Base-by-base conservation (phyloP, 495 filamentous ascomycete genomes). In the Choiromyces venosus region DNA sequence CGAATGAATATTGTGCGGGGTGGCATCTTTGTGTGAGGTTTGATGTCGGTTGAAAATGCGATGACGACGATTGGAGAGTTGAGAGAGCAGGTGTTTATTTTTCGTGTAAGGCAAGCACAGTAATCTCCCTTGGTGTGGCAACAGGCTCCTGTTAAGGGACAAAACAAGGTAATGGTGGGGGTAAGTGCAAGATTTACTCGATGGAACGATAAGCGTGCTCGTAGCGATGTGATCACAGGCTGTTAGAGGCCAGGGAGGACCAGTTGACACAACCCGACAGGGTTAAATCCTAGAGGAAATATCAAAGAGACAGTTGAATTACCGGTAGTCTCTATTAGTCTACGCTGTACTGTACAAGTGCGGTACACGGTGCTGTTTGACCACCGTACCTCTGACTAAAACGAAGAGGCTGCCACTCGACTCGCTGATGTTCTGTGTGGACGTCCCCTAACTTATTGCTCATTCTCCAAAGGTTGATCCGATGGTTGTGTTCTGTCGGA, bases 1-100 rank as follows among this genome's bases (percentile, higher is more conserved):
- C 67, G 72, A 16, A 78, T 67, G 70, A 70, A 46, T 69, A 73
- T 66, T n/a, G 70, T 46, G 29, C 70, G 68, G 25, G 67, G 75
- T n/a, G 72, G 70, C 77, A 65, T 74, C 66, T 37, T 42, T n/a
- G 39, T 69, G 67, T 25, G 36, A 52, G 40, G 44, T 35, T 40
- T 33, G 37, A 16, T 42, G 68, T 65, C 29, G 73, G 74, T 52
- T 40, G 70, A 39, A 68, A 70, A 25, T 42, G 25, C 25, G 40
- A n/a, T 39, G 70, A 35, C 37, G 40, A 8, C 35, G 68, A 36
- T 36, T 65, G 61, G 61, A 39, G 67, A 42, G 67, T 21, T 56
- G 40, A 52, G 68, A 36, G 33, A 44, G 33, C 67, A n/a, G 9
- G 52, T 35, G 37, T 38, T 70, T 16, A 52, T 6, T n/a, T 12